Base-by-base conservation (phyloP, 148 eudicot genomes). In the Oxyria digyna region DNA sequence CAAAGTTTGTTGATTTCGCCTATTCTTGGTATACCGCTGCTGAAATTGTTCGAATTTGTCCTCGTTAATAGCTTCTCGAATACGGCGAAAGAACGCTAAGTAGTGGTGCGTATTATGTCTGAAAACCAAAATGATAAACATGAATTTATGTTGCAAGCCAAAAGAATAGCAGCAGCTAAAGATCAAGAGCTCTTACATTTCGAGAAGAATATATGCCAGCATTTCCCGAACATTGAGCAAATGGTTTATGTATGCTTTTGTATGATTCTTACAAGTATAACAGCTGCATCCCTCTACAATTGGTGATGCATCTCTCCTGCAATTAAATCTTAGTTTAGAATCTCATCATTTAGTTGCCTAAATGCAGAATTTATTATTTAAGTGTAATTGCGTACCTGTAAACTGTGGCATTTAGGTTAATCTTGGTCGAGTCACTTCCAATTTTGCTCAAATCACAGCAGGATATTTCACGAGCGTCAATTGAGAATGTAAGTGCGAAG, bases 71-170 rank as follows among this genome's bases (percentile, higher is more conserved):
- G 90, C 85, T 54, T 82, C 87, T 77, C 96, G 76, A 46, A 87
- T 89, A 33, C 74, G 23, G 17, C 83, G 74, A 48, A 89, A 89
- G 79, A 89, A 87, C 70, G 74, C 85, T 72, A 89, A 57, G 71
- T 82, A 87, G 74, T 89, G 96, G 81, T 89, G 96, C 26, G 96
- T 85, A 59, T 89, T 89, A 42, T 89, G 96, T 68, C 96, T 89
- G 88, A 29, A 78, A 74, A 52, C 45, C 40, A 69, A 70, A 70
- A 67, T 29, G 40, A 37, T 43, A 62, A 15, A 18, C 42, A 66
- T 9, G 4, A 65, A 37, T 65, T 23, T 27, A 18, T 59, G 37
- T 59, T 29, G 35, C 2, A 46, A 27, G 38, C 37, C 65, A 59
- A 59, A 33, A 5, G 41, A 4, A 38, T 38, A 38, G 21, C 66